phyloP scores from a whole-genome alignment of 345 rosid species.

The Lumnitzera littorea region DNA sequence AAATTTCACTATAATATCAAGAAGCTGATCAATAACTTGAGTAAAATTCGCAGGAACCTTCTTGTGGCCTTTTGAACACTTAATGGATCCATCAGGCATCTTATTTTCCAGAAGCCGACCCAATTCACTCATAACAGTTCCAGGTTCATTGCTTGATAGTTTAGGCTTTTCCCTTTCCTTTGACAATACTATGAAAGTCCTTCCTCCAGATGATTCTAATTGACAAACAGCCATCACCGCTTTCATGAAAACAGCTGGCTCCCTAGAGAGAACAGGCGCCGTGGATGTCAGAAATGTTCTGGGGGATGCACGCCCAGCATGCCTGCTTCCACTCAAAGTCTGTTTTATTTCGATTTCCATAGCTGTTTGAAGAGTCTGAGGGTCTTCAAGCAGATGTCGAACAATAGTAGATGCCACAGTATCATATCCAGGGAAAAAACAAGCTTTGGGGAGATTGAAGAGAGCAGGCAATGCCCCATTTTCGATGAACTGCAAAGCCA shows the following conservation, averaged over 20 bases:
- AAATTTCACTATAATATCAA: slow-evolving; percentile 73
- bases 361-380: slow-evolving; percentile 91
- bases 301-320: slow-evolving; percentile 60
- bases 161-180: slow-evolving; percentile 78
- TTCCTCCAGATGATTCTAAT: slow-evolving; percentile 83
- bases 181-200: slow-evolving; percentile 58
- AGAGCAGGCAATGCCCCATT: slow-evolving; percentile 73
- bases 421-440: slow-evolving; percentile 89
- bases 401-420: slow-evolving; percentile 80
- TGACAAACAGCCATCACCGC: slow-evolving; percentile 75
- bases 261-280: slow-evolving; percentile 92
- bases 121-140: slow-evolving; percentile 49
- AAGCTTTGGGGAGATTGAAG: slow-evolving; percentile 71
- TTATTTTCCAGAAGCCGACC: slow-evolving; percentile 65
- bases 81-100: slow-evolving; percentile 66
- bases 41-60: slow-evolving; percentile 71
- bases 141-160: slow-evolving; percentile 48
- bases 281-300: slow-evolving; percentile 68
- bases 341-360: slow-evolving; percentile 95
- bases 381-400: slow-evolving; percentile 93
- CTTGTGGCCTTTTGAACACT: slow-evolving; percentile 74
- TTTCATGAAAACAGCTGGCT: slow-evolving; percentile 83
- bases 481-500: slow-evolving; percentile 84
- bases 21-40: slow-evolving; percentile 93
- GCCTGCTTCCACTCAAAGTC: slow-evolving; percentile 64